These are phyloP conservation scores for Pseudozyma pruni DNA, from an alignment of 1,284 basidiomycete genomes.

Conservation along the genomic window DNA sequence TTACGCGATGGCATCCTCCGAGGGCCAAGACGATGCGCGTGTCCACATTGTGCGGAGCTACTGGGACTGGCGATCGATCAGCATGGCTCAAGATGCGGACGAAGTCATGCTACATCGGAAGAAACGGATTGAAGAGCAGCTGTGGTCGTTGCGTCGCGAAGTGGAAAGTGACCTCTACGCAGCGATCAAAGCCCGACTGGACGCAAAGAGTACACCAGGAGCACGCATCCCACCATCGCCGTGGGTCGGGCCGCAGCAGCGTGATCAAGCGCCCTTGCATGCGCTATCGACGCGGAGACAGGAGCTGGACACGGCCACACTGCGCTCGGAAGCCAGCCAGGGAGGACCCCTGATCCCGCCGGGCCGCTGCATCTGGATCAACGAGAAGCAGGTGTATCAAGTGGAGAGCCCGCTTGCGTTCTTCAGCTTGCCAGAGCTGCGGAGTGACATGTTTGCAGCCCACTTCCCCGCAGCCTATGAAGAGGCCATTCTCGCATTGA, in stretches of 20 bases:
- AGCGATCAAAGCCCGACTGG: slow-evolving; percentile 53
- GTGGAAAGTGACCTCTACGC: slow-evolving; percentile 65
- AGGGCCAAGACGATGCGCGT: slow-evolving; percentile 47
- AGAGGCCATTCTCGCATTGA: slow-evolving; percentile 54
- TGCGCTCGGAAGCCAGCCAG: slow-evolving; percentile 56
- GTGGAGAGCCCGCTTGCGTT: slow-evolving; percentile 60
- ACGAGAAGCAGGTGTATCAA: slow-evolving; percentile 51
- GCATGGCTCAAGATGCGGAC: slow-evolving; percentile 41
- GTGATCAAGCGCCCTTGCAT: slow-evolving; percentile 53
- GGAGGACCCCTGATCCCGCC: slow-evolving; percentile 62
- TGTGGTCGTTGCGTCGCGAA: slow-evolving; percentile 64
- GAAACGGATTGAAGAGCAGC: slow-evolving; percentile 56
- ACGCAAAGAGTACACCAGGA: slow-evolving; percentile 21
- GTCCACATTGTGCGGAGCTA: slow-evolving; percentile 61
- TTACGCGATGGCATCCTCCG: slow-evolving; percentile 33
- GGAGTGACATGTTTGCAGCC: slow-evolving; percentile 57
- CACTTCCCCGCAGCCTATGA: slow-evolving; percentile 67
- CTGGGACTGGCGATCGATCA: slow-evolving; percentile 62
- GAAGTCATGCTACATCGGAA: slow-evolving; percentile 59
- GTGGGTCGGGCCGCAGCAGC: slow-evolving; percentile 57
- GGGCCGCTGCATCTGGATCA: slow-evolving; percentile 60
- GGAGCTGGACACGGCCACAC: slow-evolving; percentile 56
- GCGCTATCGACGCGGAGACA: slow-evolving; percentile 57
- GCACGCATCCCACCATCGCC: slow-evolving; percentile 54
- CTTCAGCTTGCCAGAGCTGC: slow-evolving; percentile 62